Conservation (phyloP, 305 asterid genomes). For the Fraxinus dipetala region DNA sequence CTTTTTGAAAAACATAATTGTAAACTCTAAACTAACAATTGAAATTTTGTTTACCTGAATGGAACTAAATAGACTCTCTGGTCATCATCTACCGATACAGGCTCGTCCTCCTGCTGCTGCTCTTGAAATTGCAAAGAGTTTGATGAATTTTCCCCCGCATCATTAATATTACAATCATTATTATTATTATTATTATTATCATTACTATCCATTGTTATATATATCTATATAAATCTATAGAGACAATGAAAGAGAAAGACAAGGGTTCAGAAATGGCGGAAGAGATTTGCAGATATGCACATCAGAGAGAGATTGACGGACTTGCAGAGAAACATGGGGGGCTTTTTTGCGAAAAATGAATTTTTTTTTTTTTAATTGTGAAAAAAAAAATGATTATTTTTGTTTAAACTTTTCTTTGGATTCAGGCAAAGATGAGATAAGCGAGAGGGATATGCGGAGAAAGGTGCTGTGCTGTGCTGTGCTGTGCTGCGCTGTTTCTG, state of each 20-base stretch:
- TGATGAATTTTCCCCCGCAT: conserved; percentile 39
- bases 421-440: background rate
- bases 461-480: background rate
- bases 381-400: too few relatives aligned
- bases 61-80: conserved; percentile 88
- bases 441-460: background rate
- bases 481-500: background rate
- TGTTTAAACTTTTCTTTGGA: background rate
- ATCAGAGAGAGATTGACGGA: conserved; percentile 48
- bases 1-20: background rate
- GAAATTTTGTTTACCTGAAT: conserved; percentile 50
- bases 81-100: conserved; percentile 45
- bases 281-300: conserved; percentile 56
- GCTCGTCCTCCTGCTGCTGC: conserved; percentile 32
- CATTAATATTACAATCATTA: conserved; percentile 9
- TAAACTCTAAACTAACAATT: conserved; percentile 7
- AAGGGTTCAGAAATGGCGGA: conserved; percentile 65
- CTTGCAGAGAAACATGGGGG: conserved; percentile 48
- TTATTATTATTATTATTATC: background rate
- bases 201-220: too few relatives aligned
- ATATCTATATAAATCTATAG: too few relatives aligned
- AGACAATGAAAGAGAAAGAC: conserved; percentile 29
- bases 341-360: background rate
- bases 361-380: background rate
- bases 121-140: conserved; percentile 30